phyloP scores from a whole-genome alignment of 2,329 filamentous ascomycete species.

The Stemphylium vesicarium region DNA sequence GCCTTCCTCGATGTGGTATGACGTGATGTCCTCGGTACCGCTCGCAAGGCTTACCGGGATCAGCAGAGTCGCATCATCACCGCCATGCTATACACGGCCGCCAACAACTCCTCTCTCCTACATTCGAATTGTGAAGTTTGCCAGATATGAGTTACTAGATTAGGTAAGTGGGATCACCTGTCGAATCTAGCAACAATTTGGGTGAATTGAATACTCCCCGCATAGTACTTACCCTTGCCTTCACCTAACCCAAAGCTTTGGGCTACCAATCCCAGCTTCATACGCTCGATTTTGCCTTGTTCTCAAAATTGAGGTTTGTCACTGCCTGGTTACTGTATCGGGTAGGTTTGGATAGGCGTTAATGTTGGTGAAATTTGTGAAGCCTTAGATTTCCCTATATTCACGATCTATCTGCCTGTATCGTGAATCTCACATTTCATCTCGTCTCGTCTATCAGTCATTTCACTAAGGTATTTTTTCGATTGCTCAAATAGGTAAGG shows the following conservation, averaged over 20 bases:
- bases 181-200: background rate
- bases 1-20: constrained; percentile 32
- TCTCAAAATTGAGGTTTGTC: background rate
- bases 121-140: background rate
- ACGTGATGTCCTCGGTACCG: constrained; percentile 22
- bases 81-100: background rate
- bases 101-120: background rate
- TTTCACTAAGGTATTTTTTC: background rate
- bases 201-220: background rate
- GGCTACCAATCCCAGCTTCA: background rate
- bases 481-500: background rate
- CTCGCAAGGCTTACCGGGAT: constrained; percentile 1
- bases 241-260: background rate
- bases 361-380: background rate
- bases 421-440: background rate
- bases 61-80: background rate
- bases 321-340: background rate
- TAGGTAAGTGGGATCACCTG: background rate
- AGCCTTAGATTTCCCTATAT: background rate
- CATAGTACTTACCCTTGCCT: background rate
- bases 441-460: background rate
- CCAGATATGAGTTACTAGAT: background rate
- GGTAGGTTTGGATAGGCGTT: background rate
- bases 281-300: background rate
- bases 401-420: background rate